Evolutionary conservation across 805 yeast species (phyloP), one percentile per base, ranked within the genome.

Genomic region (Metschnikowia vanudenii): DNA sequence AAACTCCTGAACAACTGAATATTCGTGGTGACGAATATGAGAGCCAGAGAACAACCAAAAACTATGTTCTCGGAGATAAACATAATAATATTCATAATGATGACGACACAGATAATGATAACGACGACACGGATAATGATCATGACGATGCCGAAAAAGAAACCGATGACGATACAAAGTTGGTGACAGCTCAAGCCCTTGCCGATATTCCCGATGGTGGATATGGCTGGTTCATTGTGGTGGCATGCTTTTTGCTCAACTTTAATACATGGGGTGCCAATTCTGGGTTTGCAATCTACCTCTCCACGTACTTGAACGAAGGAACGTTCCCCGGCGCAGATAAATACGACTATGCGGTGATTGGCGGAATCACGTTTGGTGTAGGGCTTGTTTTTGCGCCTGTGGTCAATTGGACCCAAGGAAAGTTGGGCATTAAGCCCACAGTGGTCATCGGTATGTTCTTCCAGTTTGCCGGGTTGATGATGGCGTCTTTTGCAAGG

Each of bases 211-310:
- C 58, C 24, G 91, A 85, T 60, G 84, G 81, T 37, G 89, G 89
- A 2, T 75, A 79, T 46, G 88, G 86, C 1, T 82, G 88, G 85
- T 80, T 84, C 0, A 71, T 82, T 17, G 75, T 78, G 12, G 49
- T 76, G 13, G 79, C 81, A 12, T 74, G 78, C 3, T 65, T 73
- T 24, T 42, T 80, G 3, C 65, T 80, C 34, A 79, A 80, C 60
- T 76, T 81, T 52, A 70, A 77, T 32, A 78, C 88, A 0, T 85
- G 92, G 91, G 94, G 94, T 13, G 76, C 85, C 52, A 84, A 84
- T 52, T 68, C 80, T 6, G 85, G 83, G 3, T 85, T 74, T 58
- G 84, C 88, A 24, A 75, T 85, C 4, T 83, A 81, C 53, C 65
- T 85, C 20, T 73, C 85, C 1, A 74, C 71, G 51, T 85, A 82